These are phyloP conservation scores for Cichorium intybus DNA, from an alignment of 140 eudicot genomes.

Conservation along the genomic window DNA sequence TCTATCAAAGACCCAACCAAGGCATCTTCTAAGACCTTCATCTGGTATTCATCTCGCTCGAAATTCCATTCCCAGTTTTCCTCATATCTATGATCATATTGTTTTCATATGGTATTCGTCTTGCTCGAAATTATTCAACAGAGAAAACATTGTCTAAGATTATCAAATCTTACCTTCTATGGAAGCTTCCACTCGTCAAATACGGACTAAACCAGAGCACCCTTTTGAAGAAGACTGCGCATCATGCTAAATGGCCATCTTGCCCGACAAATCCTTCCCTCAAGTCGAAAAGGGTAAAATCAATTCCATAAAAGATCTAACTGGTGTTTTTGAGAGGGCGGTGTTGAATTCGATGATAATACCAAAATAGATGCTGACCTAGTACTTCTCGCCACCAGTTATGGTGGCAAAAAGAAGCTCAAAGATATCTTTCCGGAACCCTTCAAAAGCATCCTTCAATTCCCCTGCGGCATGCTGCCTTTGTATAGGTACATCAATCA, in stretches of 20 bases:
- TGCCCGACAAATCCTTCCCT: constrained; percentile 69
- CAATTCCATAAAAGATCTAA: constrained; percentile 48
- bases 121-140: constrained; percentile 1
- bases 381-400: constrained; percentile 84
- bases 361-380: constrained; percentile 67
- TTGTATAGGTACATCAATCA: no score
- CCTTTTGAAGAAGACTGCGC: constrained; percentile 95
- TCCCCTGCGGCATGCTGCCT: no score
- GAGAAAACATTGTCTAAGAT: constrained; percentile 59
- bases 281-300: constrained; percentile 74
- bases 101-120: not conserved
- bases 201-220: constrained; percentile 85
- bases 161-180: constrained; percentile 67
- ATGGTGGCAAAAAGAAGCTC: constrained; percentile 74
- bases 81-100: no score
- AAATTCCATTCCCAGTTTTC: not conserved
- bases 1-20: constrained; percentile 81
- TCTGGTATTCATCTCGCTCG: constrained; percentile 64
- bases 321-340: constrained; percentile 85
- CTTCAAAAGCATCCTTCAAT: no score
- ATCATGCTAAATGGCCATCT: constrained; percentile 90
- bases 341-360: constrained; percentile 67
- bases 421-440: no score
- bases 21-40: constrained; percentile 54
- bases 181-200: constrained; percentile 81